Evolutionary conservation across 2,329 filamentous ascomycete genomes (phyloP).

Genomic region (Hypoxylon sp.): DNA sequence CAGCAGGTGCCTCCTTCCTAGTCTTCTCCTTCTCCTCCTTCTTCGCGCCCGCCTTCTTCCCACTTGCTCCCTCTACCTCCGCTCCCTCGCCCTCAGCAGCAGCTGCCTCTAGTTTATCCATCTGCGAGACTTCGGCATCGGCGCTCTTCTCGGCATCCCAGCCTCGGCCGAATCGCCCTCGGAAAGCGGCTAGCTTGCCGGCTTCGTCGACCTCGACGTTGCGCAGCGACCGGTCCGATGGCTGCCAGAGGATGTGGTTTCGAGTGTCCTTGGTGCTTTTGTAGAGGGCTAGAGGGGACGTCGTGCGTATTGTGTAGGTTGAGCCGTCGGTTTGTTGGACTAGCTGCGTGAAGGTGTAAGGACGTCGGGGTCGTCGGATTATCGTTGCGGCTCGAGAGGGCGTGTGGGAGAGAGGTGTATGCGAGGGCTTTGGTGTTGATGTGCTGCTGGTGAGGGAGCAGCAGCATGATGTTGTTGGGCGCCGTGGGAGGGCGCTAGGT

Average conservation of each 20-base stretch:
- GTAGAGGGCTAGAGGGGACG: constrained; percentile 75
- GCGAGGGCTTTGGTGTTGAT: constrained; percentile 38
- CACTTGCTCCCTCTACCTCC: constrained; percentile 39
- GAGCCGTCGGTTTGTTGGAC: constrained; percentile 92
- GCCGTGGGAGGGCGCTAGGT: constrained; percentile 52
- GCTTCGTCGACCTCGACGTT: constrained; percentile 97
- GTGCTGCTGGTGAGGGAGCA: constrained; percentile 3
- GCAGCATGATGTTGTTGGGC: constrained; percentile 45
- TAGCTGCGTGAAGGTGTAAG: constrained; percentile 98
- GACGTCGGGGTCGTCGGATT: constrained; percentile 87
- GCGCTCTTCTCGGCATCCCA: constrained; percentile 73
- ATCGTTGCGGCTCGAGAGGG: constrained; percentile 88
- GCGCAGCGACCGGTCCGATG: constrained; percentile 81
- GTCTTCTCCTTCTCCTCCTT: constrained; percentile 38
- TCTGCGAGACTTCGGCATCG: constrained; percentile 54
- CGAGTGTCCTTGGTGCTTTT: constrained; percentile 82
- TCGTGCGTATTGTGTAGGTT: constrained; percentile 84
- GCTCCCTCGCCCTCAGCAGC: constrained; percentile 41
- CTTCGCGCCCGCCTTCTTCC: constrained; percentile 51
- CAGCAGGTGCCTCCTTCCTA: constrained; percentile 33
- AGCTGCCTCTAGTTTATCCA: constrained; percentile 38
- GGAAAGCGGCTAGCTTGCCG: constrained; percentile 87
- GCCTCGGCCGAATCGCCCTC: constrained; percentile 83
- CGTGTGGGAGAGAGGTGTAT: constrained; percentile 55
- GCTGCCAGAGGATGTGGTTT: constrained; percentile 94